A percentile compares a stretch with the other conserved stretches of the same genome.
phyloP scores from a whole-genome alignment of 768 basidiomycete genomes.

The Tremella yokohamensis region DNA sequence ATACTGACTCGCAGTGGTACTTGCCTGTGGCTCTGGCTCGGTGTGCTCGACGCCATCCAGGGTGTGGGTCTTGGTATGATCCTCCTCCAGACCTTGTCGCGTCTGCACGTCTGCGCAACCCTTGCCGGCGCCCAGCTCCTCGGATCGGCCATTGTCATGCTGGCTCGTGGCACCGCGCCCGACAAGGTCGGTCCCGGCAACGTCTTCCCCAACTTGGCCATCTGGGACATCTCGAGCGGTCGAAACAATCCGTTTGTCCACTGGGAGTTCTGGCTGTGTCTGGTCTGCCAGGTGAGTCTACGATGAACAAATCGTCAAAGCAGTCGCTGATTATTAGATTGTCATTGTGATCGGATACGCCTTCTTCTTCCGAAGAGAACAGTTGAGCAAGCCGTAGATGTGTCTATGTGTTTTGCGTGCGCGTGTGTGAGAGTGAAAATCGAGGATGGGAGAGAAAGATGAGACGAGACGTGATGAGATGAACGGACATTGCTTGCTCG shows the following conservation, averaged over 20 bases:
- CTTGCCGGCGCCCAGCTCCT: constrained; percentile 85
- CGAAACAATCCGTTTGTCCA: constrained; percentile 46
- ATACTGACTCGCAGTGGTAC: constrained; percentile 55
- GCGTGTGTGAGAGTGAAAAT: too few species aligned
- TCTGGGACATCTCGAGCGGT: constrained; percentile 71
- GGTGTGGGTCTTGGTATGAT: constrained; percentile 69
- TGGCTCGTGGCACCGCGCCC: constrained; percentile 58
- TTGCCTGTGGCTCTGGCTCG: constrained; percentile 90
- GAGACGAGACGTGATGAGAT: too few species aligned
- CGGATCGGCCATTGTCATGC: constrained; percentile 84
- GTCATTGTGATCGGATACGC: constrained; percentile 88
- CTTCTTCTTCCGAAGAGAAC: constrained; percentile 96
- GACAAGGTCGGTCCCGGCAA: constrained; percentile 68
- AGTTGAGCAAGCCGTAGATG: constrained; percentile 55
- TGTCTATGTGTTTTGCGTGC: too few species aligned
- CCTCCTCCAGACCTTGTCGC: constrained; percentile 67
- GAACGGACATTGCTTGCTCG: too few species aligned
- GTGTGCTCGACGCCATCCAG: constrained; percentile 88
- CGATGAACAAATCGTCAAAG: not conserved
- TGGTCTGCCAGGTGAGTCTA: constrained; percentile 41
- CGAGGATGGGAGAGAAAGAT: too few species aligned
- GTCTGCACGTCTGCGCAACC: constrained; percentile 89
- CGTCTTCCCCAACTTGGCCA: constrained; percentile 87
- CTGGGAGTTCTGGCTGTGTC: constrained; percentile 77
- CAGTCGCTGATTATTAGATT: constrained; percentile 43